phyloP scores from a whole-genome alignment of 176 grass and related monocot genomes.

The Cenchrus fungigraminus region DNA sequence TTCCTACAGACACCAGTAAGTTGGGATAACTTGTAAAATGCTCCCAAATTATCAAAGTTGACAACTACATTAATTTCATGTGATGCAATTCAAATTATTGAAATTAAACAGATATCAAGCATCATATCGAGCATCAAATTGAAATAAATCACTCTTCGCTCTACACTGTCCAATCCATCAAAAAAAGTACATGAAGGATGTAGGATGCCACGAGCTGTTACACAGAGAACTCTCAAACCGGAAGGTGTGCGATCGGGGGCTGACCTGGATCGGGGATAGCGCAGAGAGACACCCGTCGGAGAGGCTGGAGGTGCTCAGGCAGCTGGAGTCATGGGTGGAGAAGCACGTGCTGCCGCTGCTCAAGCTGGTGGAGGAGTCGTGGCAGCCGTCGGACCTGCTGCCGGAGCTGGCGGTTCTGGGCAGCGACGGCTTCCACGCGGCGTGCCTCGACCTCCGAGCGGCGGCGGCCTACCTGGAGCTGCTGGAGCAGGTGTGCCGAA shows the following conservation, averaged over 20 bases:
- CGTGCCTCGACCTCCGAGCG: too few relatives aligned
- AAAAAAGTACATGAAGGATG: background rate
- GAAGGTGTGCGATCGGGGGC: background rate
- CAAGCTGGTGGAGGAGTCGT: too few relatives aligned
- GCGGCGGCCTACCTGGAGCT: background rate
- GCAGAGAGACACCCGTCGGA: constrained; percentile 77
- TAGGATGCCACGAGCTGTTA: background rate
- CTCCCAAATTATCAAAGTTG: background rate
- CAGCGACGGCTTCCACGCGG: too few relatives aligned
- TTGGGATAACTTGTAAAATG: background rate
- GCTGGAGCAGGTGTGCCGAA: too few relatives aligned
- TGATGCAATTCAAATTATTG: background rate
- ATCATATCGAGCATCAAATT: background rate
- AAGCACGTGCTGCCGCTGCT: too few relatives aligned
- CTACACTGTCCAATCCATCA: constrained; percentile 30
- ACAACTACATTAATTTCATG: background rate
- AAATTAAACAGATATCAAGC: constrained; percentile 6
- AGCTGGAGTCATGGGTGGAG: too few relatives aligned
- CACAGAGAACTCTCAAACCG: background rate
- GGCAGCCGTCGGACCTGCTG: too few relatives aligned
- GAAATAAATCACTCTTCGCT: background rate
- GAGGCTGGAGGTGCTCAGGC: constrained; percentile 66
- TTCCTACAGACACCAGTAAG: constrained; percentile 12
- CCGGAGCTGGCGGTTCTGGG: too few relatives aligned
- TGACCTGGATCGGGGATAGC: constrained; percentile 94